Evolutionary conservation across 2,329 filamentous ascomycete genomes (phyloP).

Genomic region (Tolypocladium pustulatum): DNA sequence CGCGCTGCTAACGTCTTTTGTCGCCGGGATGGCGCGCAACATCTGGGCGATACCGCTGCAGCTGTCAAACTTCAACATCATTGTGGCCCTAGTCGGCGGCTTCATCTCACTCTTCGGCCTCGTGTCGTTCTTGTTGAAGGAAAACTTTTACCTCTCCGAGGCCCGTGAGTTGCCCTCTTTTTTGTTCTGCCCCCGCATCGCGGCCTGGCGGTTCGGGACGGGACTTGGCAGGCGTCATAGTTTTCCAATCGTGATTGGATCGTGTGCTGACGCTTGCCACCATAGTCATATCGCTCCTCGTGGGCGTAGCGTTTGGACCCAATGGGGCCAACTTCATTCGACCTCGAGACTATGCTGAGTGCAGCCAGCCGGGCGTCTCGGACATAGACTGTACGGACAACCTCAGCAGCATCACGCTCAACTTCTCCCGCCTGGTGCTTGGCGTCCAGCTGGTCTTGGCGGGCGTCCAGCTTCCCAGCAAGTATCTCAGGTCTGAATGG

Average conservation of each 20-base stretch:
- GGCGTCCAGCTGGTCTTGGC: constrained; percentile 85
- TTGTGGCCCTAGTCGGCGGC: constrained; percentile 69
- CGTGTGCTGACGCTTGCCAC: neutral
- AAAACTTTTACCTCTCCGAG: constrained; percentile 85
- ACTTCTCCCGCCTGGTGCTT: constrained; percentile 78
- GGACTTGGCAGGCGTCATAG: neutral
- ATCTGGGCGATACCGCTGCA: constrained; percentile 35
- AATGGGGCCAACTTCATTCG: constrained; percentile 65
- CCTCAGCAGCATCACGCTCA: constrained; percentile 64
- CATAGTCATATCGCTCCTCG: constrained; percentile 69
- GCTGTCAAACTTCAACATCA: constrained; percentile 72
- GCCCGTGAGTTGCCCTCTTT: constrained; percentile 49
- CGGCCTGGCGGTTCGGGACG: neutral
- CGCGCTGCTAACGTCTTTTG: constrained; percentile 10
- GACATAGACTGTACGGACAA: constrained; percentile 31
- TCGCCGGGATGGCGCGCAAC: constrained; percentile 9
- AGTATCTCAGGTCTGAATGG: constrained; percentile 73
- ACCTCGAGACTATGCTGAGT: constrained; percentile 62
- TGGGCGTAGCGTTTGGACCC: constrained; percentile 70
- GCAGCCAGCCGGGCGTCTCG: constrained; percentile 9
- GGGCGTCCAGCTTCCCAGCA: constrained; percentile 76
- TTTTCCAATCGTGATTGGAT: neutral
- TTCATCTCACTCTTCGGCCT: constrained; percentile 87
- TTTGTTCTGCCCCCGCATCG: neutral
- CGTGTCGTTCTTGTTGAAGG: constrained; percentile 82